Base-by-base conservation (phyloP, 768 basidiomycete species). In the Leucosporidium scottii region DNA sequence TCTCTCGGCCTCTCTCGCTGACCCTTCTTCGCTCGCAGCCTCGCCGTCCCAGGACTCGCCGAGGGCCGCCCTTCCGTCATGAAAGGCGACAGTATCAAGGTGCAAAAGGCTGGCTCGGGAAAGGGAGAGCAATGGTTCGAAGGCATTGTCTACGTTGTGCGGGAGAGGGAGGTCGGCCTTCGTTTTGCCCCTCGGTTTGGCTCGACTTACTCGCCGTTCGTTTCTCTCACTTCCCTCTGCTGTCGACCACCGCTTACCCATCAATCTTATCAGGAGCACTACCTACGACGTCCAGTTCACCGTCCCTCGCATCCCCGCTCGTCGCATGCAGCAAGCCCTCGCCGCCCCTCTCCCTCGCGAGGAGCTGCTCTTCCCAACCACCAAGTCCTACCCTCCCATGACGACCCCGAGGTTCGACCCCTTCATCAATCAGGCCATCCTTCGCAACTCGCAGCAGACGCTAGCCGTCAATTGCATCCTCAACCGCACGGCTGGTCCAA, bases 371-470 rank as follows among this genome's bases (percentile, higher is more conserved):
- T 67, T 67, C 58, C 62, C 61, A 0, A 25, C 57, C 2, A 36
- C 49, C 4, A 8, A n/a, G 4, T 27, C 5, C 12, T 28, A 54
- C 27, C 53, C 53, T 25, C 10, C 53, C 17, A 25, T 28, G 15
- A 34, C 34, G 4, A 34, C 5, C 10, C 34, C 34, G 34, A 34
- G 34, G 34, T 34, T 13, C 23, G 25, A 13, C 13, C 55, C 47
- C 20, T 69, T 62, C 49, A 15, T 49, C 57, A 31, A 28, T 27
- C 1, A 23, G 4, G 9, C 17, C 20, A 54, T 69, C 57, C 60
- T 25, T 20, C 49, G 75, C 21, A 79, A 79, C 68, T 60, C 64
- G 2, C 71, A 77, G 25, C 79, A 79, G 17, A 31, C n/a, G 3
- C 28, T 63, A 5, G 77, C 78, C 2, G 74, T 78, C 20, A 23